A percentile compares a stretch with the other conserved stretches of the same genome.
phyloP scores from a whole-genome alignment of 768 basidiomycete genomes.

The Boletus subparvulus region DNA sequence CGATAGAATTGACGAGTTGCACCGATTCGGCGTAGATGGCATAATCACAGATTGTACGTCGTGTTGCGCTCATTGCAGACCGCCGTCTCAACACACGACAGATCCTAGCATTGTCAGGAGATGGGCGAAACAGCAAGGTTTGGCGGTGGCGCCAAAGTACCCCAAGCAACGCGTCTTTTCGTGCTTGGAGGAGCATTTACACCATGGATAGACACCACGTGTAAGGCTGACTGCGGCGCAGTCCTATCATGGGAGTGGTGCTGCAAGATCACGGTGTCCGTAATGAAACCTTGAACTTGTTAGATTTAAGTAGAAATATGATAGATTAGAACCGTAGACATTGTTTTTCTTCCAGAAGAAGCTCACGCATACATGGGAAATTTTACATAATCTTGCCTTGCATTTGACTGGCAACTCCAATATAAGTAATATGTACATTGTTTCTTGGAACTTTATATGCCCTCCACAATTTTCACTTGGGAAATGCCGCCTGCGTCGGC shows the following conservation, averaged over 20 bases:
- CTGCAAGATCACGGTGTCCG: no score
- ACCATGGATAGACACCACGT: background rate
- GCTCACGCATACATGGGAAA: no score
- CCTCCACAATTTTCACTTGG: no score
- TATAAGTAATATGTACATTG: no score
- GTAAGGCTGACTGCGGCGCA: background rate
- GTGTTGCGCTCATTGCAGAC: background rate
- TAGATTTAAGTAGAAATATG: background rate
- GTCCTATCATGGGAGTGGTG: background rate
- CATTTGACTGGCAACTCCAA: no score
- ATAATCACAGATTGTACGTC: slow-evolving; percentile 70
- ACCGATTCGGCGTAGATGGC: slow-evolving; percentile 66
- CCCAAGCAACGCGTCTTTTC: slow-evolving; percentile 58
- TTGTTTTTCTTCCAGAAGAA: no score
- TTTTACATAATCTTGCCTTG: no score
- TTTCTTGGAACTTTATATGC: no score
- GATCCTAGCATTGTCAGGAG: slow-evolving; percentile 59
- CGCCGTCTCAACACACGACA: slow-evolving; percentile 13
- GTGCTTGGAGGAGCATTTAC: slow-evolving; percentile 55
- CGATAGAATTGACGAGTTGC: slow-evolving; percentile 58
- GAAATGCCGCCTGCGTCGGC: no score
- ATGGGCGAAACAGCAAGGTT: slow-evolving; percentile 52
- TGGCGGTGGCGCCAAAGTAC: slow-evolving; percentile 54
- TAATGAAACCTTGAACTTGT: no score
- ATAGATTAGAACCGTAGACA: background rate